Base-by-base conservation (phyloP, 2,329 filamentous ascomycete species). In the Plectosphaerella cucumerina region DNA sequence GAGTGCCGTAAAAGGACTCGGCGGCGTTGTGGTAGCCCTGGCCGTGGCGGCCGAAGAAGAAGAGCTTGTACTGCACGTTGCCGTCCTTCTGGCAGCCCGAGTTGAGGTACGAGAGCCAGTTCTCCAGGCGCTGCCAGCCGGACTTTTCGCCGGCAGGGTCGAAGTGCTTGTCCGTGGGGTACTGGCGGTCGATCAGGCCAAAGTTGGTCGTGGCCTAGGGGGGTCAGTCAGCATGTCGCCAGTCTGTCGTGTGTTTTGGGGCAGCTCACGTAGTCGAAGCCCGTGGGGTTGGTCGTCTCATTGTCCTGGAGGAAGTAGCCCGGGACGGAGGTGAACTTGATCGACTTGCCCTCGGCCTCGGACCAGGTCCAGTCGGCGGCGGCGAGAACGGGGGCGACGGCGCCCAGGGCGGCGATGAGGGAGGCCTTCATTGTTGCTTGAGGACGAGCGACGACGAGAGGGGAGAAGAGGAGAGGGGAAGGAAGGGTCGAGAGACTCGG, bases 11-110 rank as follows among this genome's bases (percentile, higher is more conserved):
- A 63, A 75, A 85, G 23, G 73, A 71, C 65, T 88, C 82, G 14
- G 85, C 85, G 6, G 74, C 75, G 56, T 84, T 84, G 56, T 84
- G 80, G 58, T 71, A 81, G 12, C 86, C 86, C 65, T 90, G 78
- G 20, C 86, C 87, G 61, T 90, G 87, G 37, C 87, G 81, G 3
- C 81, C 85, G 64, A 88, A 73, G 65, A 85, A 85, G 26, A 90
- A 62, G 10, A 90, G 73, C 60, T 86, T 85, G 70, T 87, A 89
- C 26, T 74, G 69, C 14, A 77, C 74, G 46, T 71, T 74, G 10
- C 65, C 63, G n/a, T 74, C 63, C 4, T 63, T 59, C 31, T 50
- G 48, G 48, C 66, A 65, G 23, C 63, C 58, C 11, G 56, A 54
- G 67, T 85, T 85, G 35, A 89, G 63, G 21, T 71, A 67, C 18